These are phyloP conservation scores for Meyerozyma athensensis DNA, from an alignment of 1,139 yeast species.

Conservation along the genomic window DNA sequence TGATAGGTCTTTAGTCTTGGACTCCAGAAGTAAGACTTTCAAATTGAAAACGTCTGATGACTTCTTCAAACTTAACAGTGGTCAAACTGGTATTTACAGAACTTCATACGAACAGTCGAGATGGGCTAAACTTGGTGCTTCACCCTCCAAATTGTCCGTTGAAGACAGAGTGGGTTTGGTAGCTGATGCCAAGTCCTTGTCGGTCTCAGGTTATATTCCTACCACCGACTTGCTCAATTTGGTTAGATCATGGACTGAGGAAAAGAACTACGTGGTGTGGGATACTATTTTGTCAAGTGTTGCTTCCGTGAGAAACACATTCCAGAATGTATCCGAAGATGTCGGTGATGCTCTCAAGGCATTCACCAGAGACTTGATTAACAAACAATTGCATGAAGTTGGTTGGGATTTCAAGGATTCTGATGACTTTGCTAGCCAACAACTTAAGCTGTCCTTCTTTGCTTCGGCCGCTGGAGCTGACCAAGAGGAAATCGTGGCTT, in stretches of 20 bases:
- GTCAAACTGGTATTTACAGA: constrained; percentile 80
- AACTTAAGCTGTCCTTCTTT: constrained; percentile 71
- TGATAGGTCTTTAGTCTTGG: constrained; percentile 58
- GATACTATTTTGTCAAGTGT: constrained; percentile 57
- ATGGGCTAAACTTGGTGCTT: constrained; percentile 71
- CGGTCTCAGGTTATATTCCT: constrained; percentile 67
- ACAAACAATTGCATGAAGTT: constrained; percentile 49
- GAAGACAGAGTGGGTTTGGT: constrained; percentile 85
- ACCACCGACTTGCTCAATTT: constrained; percentile 63
- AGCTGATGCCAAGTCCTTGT: constrained; percentile 73
- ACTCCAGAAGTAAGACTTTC: constrained; percentile 48
- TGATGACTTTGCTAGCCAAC: constrained; percentile 70
- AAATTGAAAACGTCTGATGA: constrained; percentile 34
- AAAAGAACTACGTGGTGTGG: constrained; percentile 75
- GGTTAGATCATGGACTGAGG: constrained; percentile 64
- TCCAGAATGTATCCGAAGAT: constrained; percentile 62
- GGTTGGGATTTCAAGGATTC: constrained; percentile 66
- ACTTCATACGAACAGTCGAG: constrained; percentile 73
- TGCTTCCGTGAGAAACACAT: constrained; percentile 56
- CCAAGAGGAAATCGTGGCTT: constrained; percentile 50
- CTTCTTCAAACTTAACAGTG: constrained; percentile 74
- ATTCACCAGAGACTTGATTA: constrained; percentile 58
- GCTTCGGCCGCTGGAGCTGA: constrained; percentile 61
- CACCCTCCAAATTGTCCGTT: constrained; percentile 60
- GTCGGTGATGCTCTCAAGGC: constrained; percentile 52